Conservation (phyloP, 441 rosid genomes). For the Biscutella laevigata region DNA sequence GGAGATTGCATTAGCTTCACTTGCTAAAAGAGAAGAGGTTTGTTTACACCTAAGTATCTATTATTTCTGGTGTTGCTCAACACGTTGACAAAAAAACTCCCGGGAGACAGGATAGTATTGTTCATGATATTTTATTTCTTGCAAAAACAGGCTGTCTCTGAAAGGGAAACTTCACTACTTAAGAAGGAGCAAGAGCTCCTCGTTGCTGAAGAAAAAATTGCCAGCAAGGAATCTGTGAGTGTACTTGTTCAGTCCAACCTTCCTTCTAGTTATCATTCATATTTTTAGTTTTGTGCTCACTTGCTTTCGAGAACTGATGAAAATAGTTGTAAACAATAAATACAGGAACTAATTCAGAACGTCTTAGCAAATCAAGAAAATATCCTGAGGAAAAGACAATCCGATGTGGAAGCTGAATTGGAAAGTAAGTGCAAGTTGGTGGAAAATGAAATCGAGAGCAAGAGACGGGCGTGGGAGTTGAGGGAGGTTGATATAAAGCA, state of each 20-base stretch:
- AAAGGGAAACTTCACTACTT: conserved; percentile 47
- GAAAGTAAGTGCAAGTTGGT: conserved; percentile 48
- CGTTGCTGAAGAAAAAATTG: conserved; percentile 54
- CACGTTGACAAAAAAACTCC: not conserved
- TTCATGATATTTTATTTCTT: conserved; percentile 1
- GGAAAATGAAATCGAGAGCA: conserved; percentile 74
- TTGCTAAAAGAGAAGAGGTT: conserved; percentile 73
- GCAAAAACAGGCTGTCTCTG: conserved; percentile 41
- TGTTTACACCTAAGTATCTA: conserved; percentile 6
- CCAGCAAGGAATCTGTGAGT: conserved; percentile 74
- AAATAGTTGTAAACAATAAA: conserved; percentile 13
- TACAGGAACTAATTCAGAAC: conserved; percentile 61
- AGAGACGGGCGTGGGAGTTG: conserved; percentile 83
- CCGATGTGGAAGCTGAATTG: conserved; percentile 72
- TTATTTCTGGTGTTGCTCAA: conserved; percentile 4
- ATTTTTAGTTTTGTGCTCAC: not conserved
- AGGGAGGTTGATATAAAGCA: conserved; percentile 70
- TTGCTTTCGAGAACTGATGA: not conserved
- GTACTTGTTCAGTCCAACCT: conserved; percentile 6
- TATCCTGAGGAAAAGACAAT: conserved; percentile 45
- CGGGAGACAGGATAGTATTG: not conserved
- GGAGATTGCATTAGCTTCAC: conserved; percentile 41
- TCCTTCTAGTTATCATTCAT: conserved; percentile 6
- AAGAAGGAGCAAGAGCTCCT: conserved; percentile 68
- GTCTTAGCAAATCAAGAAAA: conserved; percentile 54